Base-by-base conservation (phyloP, 108 stramenopile species). In the Skeletonema potamos region DNA sequence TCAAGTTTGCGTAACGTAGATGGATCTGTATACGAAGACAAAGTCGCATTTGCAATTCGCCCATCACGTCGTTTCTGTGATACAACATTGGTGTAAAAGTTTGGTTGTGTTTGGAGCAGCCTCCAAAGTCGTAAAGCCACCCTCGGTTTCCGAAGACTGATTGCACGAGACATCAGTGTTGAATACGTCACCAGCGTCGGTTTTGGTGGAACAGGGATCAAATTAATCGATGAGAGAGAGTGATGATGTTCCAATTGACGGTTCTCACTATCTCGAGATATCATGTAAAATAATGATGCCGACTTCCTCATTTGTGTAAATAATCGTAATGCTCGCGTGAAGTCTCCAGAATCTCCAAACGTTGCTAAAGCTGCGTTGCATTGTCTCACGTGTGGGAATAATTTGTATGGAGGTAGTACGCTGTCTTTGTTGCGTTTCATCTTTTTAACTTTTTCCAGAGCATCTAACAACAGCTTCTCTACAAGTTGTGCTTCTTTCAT, bases 101-200 rank as follows among this genome's bases (percentile, higher is more conserved):
- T 86, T 0, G 82, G 70, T 54, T 89, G 76, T 11, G 64, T 72
- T 22, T 62, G 62, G 89, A 94, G 91, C 9, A 92, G 48, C 58
- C 82, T 85, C 91, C 91, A 96, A 17, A 96, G 62, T 12, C 92
- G 80, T n/a, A 94, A 65, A 12, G 92, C 89, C 13, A 96, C 85
- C 55, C 64, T 57, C 37, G 86, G 86, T 68, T 96, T 96, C 0
- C 87, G 84, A 32, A 87, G 54, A 34, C 81, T 62, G 5, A 91
- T 70, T n/a, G 95, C 92, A 27, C 92, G 75, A 54, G 91, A 92
- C 89, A 96, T 96, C 32, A 96, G 75, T 9, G 95, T 93, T 2
- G 89, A 92, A 58, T 91, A 96, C 6, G 95, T 91, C 13, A 94
- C 92, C 9, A 94, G 70, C 2, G 88, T 91, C 8, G 95, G 95